Evolutionary conservation across 2,329 filamentous ascomycete species (phyloP).

Genomic region (Magnaporthales sp.): DNA sequence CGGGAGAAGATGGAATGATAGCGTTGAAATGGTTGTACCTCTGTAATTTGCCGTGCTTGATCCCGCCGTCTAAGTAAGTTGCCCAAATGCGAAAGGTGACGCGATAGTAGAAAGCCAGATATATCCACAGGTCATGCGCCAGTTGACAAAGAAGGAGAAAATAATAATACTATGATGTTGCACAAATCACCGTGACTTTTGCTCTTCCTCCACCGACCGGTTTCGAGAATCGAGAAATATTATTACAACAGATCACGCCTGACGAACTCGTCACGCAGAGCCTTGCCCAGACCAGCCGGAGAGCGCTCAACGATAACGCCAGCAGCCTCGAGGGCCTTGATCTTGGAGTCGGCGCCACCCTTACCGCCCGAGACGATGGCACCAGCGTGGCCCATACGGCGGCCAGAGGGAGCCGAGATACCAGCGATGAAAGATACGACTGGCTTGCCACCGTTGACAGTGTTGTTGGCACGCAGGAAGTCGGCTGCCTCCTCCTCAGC

Average conservation of each 20-base stretch:
- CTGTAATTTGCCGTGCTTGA: not conserved
- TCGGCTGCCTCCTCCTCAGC: constrained; percentile 98
- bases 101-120: not conserved
- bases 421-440: constrained; percentile 97
- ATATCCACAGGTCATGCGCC: constrained; percentile 1
- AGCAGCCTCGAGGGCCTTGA: constrained; percentile 82
- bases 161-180: constrained; percentile 1
- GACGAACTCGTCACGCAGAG: constrained; percentile 90
- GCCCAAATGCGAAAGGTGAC: not conserved
- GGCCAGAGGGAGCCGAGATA: constrained; percentile 91
- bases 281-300: constrained; percentile 85
- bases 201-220: not conserved
- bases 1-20: not conserved
- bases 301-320: constrained; percentile 96
- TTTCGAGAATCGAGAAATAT: not conserved
- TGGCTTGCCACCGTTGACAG: constrained; percentile 74
- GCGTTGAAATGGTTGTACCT: not conserved
- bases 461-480: constrained; percentile 89
- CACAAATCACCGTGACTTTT: not conserved
- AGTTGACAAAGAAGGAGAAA: constrained; percentile 5
- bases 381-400: constrained; percentile 97
- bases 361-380: constrained; percentile 97
- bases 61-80: constrained; percentile 1
- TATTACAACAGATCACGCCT: constrained; percentile 85
- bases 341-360: constrained; percentile 97